These are phyloP conservation scores for Hysterangium stoloniferum DNA, from an alignment of 768 basidiomycete genomes.

Conservation along the genomic window DNA sequence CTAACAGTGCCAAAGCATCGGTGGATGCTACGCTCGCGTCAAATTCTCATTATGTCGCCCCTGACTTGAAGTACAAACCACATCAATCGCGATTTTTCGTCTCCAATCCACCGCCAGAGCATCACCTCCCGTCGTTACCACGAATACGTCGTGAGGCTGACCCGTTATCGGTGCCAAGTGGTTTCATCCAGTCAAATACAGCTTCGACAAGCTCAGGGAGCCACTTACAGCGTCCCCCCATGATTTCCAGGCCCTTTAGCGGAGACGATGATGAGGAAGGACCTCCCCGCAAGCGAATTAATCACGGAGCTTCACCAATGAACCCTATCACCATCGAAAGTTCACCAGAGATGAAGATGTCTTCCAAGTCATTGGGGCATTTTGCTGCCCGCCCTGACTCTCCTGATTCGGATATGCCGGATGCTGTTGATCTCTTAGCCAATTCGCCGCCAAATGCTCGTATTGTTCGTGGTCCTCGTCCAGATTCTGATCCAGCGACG, in stretches of 20 bases:
- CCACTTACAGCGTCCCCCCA: background rate
- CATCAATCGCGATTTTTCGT: constrained; percentile 33
- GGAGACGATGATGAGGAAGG: constrained; percentile 44
- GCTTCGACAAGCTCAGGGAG: constrained; percentile 21
- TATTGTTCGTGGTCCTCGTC: constrained; percentile 42
- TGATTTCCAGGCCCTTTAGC: constrained; percentile 28
- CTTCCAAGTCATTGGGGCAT: constrained; percentile 43
- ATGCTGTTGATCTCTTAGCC: constrained; percentile 29
- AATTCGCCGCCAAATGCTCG: constrained; percentile 44
- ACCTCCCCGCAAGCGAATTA: constrained; percentile 64
- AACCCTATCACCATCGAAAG: constrained; percentile 13
- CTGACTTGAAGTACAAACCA: constrained; percentile 32
- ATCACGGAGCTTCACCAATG: constrained; percentile 41
- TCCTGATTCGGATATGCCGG: constrained; percentile 57
- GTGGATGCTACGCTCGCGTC: constrained; percentile 63
- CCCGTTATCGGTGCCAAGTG: constrained; percentile 51
- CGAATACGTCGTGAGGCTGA: constrained; percentile 31
- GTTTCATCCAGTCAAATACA: constrained; percentile 48
- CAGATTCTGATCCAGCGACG: constrained; percentile 7
- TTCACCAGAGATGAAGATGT: constrained; percentile 48
- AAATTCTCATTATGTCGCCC: constrained; percentile 57
- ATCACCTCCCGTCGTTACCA: constrained; percentile 29
- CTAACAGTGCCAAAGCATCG: constrained; percentile 32
- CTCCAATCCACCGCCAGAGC: constrained; percentile 37
- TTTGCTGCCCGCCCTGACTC: constrained; percentile 35